Base-by-base conservation (phyloP, 345 rosid species). In the Lepidium didymum region DNA sequence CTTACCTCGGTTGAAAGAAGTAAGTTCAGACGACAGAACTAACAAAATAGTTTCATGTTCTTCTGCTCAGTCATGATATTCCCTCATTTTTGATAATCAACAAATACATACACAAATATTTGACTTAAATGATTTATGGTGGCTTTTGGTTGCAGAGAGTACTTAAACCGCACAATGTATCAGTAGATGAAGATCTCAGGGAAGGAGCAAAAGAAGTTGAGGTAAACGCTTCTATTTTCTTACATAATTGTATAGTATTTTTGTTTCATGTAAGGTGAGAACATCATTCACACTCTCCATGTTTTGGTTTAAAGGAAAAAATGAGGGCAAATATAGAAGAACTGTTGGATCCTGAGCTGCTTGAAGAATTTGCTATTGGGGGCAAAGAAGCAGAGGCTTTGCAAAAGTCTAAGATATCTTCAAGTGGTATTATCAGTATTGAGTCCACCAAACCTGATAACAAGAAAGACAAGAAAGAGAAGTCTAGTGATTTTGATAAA, bases 181-280 rank as follows among this genome's bases (percentile, higher is more conserved):
- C 99, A 0, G 79, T 94, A 69, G 96, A 87, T 5, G 96, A 91
- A 59, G 99, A 91, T 80, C 96, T 91, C 27, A 86, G 81, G 56
- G 91, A 87, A 46, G 99, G 70, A 10, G 97, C 96, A 33, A 81
- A 68, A 82, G 78, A 87, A 85, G 93, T 84, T 61, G 88, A 87
- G 97, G 99, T 94, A 60, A 33, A 10, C 1, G 7, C 67, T 62
- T 56, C 16, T 63, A 19, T 59, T 8, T 46, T 13, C 12, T 8
- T 25, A 10, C 13, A 42, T 19, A 6, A 3, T 6, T 37, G 33
- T 45, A n/a, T 44, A 29, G 19, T 54, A 38, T 45, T 62, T 41
- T 68, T 18, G 10, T 54, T 43, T 10, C 10, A 29, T 60, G 31
- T 36, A 10, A 49, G 40, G 60, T 65, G 4, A 45, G 50, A 33